Conservation (phyloP, 169 alveolate genomes). For the Plasmodium falciparum region DNA sequence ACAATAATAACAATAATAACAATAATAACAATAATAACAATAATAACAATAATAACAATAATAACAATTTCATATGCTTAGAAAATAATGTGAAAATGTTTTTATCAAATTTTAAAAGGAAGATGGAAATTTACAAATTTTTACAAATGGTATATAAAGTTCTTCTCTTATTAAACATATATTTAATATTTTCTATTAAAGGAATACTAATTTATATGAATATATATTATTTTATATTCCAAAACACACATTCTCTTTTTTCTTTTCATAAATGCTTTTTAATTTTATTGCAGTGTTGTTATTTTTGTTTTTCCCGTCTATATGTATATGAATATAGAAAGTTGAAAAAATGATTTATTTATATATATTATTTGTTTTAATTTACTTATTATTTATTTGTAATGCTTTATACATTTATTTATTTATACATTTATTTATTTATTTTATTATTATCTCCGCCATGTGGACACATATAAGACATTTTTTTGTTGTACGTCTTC, state of each 20-base stretch:
- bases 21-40: neutral
- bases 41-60: neutral
- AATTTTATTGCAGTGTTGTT: conserved; percentile 24
- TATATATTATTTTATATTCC: conserved; percentile 20
- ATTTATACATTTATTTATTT: too few species aligned
- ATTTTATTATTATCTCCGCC: too few species aligned
- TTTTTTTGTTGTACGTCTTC: too few species aligned
- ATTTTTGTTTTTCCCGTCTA: conserved; percentile 35
- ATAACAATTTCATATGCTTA: neutral
- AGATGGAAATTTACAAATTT: conserved; percentile 24
- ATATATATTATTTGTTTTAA: too few species aligned
- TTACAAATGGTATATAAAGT: conserved; percentile 22
- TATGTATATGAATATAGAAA: conserved; percentile 18
- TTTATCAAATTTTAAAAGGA: conserved; percentile 36
- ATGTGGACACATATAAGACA: too few species aligned
- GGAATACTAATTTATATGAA: conserved; percentile 24
- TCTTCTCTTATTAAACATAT: conserved; percentile 12
- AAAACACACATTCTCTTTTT: neutral
- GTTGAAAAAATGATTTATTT: neutral
- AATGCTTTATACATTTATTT: too few species aligned
- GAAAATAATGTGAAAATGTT: conserved; percentile 15
- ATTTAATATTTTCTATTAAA: conserved; percentile 25
- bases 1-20: too few species aligned
- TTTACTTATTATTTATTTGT: too few species aligned
- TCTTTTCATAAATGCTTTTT: conserved; percentile 4